A percentile compares a stretch with the other conserved stretches of the same genome.
Evolutionary conservation across 345 rosid genomes (phyloP).

Genomic region (Boechera divaricarpa): DNA sequence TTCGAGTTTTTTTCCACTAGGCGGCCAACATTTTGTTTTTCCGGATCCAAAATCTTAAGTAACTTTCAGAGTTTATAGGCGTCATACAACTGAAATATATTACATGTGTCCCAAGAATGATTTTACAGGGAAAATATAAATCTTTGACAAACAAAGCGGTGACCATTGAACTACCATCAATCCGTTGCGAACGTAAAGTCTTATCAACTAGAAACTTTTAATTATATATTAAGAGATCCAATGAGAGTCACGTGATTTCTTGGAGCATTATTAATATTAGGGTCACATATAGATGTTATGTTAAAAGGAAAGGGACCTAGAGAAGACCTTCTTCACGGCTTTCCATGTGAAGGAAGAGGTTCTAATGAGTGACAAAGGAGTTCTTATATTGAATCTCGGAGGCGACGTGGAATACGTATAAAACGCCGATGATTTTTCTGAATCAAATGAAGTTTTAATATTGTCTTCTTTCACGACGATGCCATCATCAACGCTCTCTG

Average conservation of each 20-base stretch:
- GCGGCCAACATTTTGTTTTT: background rate
- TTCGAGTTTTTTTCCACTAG: background rate
- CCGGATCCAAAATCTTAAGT: background rate
- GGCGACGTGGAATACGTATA: constrained; percentile 37
- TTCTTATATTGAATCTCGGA: constrained; percentile 31
- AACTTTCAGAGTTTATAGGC: background rate
- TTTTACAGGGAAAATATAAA: background rate
- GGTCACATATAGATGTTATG: background rate
- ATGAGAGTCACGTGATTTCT: constrained; percentile 5
- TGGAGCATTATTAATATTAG: background rate
- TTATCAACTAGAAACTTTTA: constrained; percentile 19
- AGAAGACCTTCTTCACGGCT: constrained; percentile 66
- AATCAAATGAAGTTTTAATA: constrained; percentile 15
- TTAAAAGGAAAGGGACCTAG: constrained; percentile 68
- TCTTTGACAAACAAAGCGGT: constrained; percentile 3
- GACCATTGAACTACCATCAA: constrained; percentile 18
- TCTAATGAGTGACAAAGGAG: constrained; percentile 51
- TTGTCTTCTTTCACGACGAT: constrained; percentile 37
- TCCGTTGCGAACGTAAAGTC: background rate
- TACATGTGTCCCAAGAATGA: background rate
- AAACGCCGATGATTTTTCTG: constrained; percentile 15
- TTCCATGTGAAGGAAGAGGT: constrained; percentile 65
- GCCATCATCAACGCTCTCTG: constrained; percentile 27
- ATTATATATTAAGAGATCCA: constrained; percentile 11
- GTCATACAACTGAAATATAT: background rate